Base-by-base conservation (phyloP, 176 grass and related monocot species). In the Panicum miliaceum region DNA sequence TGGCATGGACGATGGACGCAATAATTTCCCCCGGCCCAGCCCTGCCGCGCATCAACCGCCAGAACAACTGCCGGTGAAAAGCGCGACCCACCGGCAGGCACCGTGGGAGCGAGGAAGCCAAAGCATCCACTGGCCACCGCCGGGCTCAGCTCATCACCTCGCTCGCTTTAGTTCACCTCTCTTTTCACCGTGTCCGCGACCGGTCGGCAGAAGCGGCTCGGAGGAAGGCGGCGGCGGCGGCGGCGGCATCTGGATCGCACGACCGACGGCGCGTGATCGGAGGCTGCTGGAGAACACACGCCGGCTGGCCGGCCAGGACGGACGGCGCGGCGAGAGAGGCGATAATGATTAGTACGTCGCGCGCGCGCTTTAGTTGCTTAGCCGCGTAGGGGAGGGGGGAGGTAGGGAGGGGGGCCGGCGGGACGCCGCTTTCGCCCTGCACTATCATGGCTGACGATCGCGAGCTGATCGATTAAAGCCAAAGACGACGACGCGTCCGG, bases 361-460 rank as follows among this genome's bases (percentile, higher is more conserved):
- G 3, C n/a, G 8, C 34, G 19, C 38, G 36, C 80, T 75, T 83
- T 84, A 73, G 46, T 82, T 76, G 61, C 62, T 86, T 76, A 75
- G 23, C 59, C 64, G 68, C 42, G 79, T 82, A 78, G 77, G 42
- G 45, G 70, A 60, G 76, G 40, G 64, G 64, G 72, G 75, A 68
- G 48, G 65, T 40, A 70, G 40, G 13, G 11, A 19, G 66, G 7
- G 75, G 88, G 88, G 47, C 79, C 88, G 37, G 78, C 18, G 58
- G n/a, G 63, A 38, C 60, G 69, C 74, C 75, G 68, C 80, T 87
- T 84, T 84, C 34, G 48, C 80, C 79, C 75, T 83, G 89, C 89
- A 80, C 48, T 83, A 90, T 90, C 79, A 90, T 90, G 82, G 75
- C 75, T 54, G 61, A 84, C 72, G 81, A 87, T 81, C 67, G 29